Conservation (phyloP, 345 rosid genomes). For the Citrus glauca region DNA sequence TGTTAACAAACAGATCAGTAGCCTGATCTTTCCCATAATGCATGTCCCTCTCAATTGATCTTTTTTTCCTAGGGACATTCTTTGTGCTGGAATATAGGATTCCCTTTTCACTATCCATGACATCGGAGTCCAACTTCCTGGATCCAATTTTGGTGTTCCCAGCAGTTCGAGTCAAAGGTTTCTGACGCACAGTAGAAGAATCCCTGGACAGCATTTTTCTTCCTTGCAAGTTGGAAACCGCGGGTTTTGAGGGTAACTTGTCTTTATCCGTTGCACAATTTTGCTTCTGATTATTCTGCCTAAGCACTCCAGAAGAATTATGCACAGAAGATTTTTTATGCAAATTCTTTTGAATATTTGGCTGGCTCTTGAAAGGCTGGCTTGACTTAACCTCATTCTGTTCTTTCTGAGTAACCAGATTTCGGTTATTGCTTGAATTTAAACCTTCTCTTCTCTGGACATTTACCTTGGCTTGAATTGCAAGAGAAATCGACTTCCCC, state of each 20-base stretch:
- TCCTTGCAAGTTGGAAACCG: conserved; percentile 29
- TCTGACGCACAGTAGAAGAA: conserved; percentile 35
- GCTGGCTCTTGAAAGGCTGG: conserved; percentile 58
- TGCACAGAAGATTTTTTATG: conserved; percentile 39
- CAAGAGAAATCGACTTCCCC: conserved; percentile 76
- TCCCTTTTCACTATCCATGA: conserved; percentile 37
- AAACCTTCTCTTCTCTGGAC: conserved; percentile 72
- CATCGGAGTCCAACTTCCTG: conserved; percentile 50
- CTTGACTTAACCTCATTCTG: conserved; percentile 44
- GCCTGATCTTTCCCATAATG: conserved; percentile 39
- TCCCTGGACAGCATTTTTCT: conserved; percentile 37
- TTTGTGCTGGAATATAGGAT: conserved; percentile 24
- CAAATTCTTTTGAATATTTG: conserved; percentile 45
- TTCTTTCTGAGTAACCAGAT: conserved; percentile 43
- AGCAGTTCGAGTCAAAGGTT: conserved; percentile 29
- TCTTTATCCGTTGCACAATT: conserved; percentile 50
- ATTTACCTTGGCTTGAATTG: conserved; percentile 83
- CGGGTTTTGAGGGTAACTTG: conserved; percentile 39
- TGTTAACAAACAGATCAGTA: conserved; percentile 21
- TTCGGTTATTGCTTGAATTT: conserved; percentile 31
- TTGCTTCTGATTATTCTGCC: conserved; percentile 91
- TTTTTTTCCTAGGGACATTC: conserved; percentile 59
- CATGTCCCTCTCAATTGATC: conserved; percentile 48
- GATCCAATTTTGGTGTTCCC: conserved; percentile 46
- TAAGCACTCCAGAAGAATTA: conserved; percentile 54